Evolutionary conservation across 2,329 filamentous ascomycete genomes (phyloP).

Genomic region (Rhexocercosporidium sp.): DNA sequence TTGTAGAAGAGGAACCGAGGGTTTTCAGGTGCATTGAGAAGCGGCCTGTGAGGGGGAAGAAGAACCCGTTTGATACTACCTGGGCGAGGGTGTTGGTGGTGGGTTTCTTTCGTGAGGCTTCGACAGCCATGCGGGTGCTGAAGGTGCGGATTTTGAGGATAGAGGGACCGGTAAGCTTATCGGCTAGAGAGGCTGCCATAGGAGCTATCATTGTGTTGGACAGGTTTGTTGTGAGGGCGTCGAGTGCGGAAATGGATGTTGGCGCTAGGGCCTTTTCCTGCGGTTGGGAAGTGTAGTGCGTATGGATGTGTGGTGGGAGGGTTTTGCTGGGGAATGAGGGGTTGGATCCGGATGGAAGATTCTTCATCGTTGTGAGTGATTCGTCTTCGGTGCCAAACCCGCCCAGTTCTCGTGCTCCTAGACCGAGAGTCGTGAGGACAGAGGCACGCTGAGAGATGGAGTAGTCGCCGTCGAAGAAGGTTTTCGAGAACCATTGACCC

Average conservation of each 20-base stretch:
- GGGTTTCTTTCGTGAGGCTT: slow-evolving; percentile 59
- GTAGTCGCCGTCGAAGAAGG: slow-evolving; percentile 91
- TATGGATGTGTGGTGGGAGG: slow-evolving; percentile 76
- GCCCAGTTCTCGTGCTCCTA: slow-evolving; percentile 83
- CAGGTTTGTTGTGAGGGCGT: slow-evolving; percentile 70
- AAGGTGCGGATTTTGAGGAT: slow-evolving; percentile 90
- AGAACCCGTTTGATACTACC: slow-evolving; percentile 77
- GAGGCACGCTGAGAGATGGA: slow-evolving; percentile 84
- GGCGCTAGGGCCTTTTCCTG: slow-evolving; percentile 29
- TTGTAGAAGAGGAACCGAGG: slow-evolving; percentile 52
- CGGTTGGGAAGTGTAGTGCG: slow-evolving; percentile 61
- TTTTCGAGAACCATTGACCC: slow-evolving; percentile 82
- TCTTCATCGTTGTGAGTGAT: slow-evolving; percentile 41
- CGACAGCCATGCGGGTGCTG: slow-evolving; percentile 74
- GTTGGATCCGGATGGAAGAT: slow-evolving; percentile 31
- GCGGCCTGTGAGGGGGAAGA: slow-evolving; percentile 82
- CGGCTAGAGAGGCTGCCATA: slow-evolving; percentile 80
- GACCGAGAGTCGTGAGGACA: slow-evolving; percentile 79
- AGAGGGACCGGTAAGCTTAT: slow-evolving; percentile 78
- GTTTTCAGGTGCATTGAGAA: slow-evolving; percentile 72
- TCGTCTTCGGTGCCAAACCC: slow-evolving; percentile 63
- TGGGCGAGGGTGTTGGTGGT: slow-evolving; percentile 80
- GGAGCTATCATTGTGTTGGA: slow-evolving; percentile 79
- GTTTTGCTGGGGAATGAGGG: slow-evolving; percentile 77
- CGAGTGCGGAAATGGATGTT: slow-evolving; percentile 51